These are phyloP conservation scores for Sedum album DNA, from an alignment of 164 flowering plant species.

Conservation along the genomic window DNA sequence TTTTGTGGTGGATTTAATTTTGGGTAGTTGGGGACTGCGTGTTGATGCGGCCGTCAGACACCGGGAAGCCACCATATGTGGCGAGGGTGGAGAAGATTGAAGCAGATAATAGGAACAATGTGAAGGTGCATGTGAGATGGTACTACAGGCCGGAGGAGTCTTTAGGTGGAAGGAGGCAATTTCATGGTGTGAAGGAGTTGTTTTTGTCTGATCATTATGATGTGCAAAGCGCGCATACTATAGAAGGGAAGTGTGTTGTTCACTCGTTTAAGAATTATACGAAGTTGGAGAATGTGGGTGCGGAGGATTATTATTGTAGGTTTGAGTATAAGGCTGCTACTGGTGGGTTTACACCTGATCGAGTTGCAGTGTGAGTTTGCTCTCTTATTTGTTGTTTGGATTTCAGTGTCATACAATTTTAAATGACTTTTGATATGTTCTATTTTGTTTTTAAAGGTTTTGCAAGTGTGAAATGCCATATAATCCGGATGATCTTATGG, in stretches of 20 bases:
- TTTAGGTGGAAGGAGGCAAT: conserved; percentile 25
- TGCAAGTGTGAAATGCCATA: conserved; percentile 16
- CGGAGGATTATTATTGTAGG: conserved; percentile 27
- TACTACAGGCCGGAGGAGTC: conserved; percentile 31
- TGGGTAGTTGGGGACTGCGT: conserved; percentile 30
- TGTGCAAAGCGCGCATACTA: conserved; percentile 26
- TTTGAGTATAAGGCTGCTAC: conserved; percentile 27
- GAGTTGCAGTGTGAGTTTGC: conserved; percentile 26
- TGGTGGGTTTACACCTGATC: conserved; percentile 25
- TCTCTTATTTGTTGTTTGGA: not conserved
- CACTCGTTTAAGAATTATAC: conserved; percentile 29
- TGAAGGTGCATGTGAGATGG: conserved; percentile 26
- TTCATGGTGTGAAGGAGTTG: conserved; percentile 29
- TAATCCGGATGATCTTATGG: conserved; percentile 14
- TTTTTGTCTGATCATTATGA: conserved; percentile 27
- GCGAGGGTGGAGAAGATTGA: conserved; percentile 25
- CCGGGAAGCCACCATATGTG: conserved; percentile 21
- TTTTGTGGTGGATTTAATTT: not conserved
- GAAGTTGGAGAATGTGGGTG: conserved; percentile 26
- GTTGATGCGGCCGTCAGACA: conserved; percentile 24
- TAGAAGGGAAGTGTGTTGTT: conserved; percentile 25
- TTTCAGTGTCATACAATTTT: not conserved
- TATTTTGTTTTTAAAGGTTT: conserved; percentile 6
- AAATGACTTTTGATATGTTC: too few species aligned
- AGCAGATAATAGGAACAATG: conserved; percentile 21